Evolutionary conservation across 2,329 filamentous ascomycete genomes (phyloP), one percentile per base, ranked within the genome.

Genomic region (Anisogramma anomala): DNA sequence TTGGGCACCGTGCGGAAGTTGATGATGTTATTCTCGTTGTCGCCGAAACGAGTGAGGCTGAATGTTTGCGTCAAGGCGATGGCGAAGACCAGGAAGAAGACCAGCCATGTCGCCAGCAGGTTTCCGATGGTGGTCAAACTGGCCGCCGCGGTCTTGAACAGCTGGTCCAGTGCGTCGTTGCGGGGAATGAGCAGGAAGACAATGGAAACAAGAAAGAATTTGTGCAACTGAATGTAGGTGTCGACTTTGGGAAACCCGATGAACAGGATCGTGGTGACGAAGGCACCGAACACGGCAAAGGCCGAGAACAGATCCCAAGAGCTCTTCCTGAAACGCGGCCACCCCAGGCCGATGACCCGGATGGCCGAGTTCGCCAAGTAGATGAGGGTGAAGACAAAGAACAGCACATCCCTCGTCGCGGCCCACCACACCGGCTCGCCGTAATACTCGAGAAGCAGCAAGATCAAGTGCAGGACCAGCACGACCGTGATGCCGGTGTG

Each of bases 61-160:
- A 98, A 96, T 0, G 88, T 84, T 57, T 98, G 91, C 9, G 89
- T 96, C 58, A 96, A 71, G 3, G 91, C 93, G 53, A 98, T 98
- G 34, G 91, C 89, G 56, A 88, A 98, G 17, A 95, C 87, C 33
- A 98, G 67, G 64, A 96, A 98, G 46, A 98, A 76, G 2, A 98
- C 87, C 48, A 96, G 84, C 91, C 91, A 98, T 0, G 93, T 98
- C 2, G 89, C 89, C 28, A 98, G 67, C 32, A 98, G 68, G 55
- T 95, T 98, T 43, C 82, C 77, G 51, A 98, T 98, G 14, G 84
- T 79, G 2, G 84, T 82, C 52, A 98, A 65, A 77, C 85, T 94
- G 39, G 89, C 91, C 9, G 91, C 91, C 0, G 89, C 93, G 2
- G 93, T 98, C 62, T 98, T 98, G 76, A 98, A 98, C 0, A 98